phyloP scores from a whole-genome alignment of 495 filamentous ascomycete species.

The Hypoxylon rickii region DNA sequence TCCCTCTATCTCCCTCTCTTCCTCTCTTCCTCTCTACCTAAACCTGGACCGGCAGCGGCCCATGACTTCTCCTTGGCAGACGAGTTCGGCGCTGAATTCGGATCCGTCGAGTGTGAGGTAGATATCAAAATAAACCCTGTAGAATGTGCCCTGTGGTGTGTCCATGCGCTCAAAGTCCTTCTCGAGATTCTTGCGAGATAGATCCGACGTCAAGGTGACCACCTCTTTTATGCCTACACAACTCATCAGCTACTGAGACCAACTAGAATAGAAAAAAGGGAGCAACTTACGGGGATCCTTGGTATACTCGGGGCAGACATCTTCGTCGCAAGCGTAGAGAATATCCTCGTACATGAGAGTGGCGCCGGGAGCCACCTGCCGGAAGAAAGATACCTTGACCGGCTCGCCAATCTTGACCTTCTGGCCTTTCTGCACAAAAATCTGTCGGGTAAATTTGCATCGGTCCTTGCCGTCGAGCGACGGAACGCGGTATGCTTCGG shows the following conservation, averaged over 20 bases:
- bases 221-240: constrained; percentile 94
- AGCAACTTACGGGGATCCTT: constrained; percentile 97
- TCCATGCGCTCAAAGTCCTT: constrained; percentile 99
- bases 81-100: constrained; percentile 97
- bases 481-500: constrained; percentile 95
- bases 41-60: constrained; percentile 92
- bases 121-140: constrained; percentile 78
- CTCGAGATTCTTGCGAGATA: constrained; percentile 96
- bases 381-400: constrained; percentile 98
- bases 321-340: constrained; percentile 95
- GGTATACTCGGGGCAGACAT: constrained; percentile 97
- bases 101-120: constrained; percentile 96
- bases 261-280: neutral
- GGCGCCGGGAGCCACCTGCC: constrained; percentile 95
- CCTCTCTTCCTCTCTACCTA: constrained; percentile 45
- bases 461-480: constrained; percentile 95
- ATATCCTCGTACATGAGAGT: constrained; percentile 99
- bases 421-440: constrained; percentile 98
- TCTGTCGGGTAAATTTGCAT: constrained; percentile 98
- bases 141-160: constrained; percentile 97
- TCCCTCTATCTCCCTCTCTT: too few species aligned
- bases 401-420: constrained; percentile 98
- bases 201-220: constrained; percentile 94
- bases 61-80: constrained; percentile 99
- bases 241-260: constrained; percentile 34